phyloP scores from a whole-genome alignment of 352 stramenopile genomes.

The Peronospora belbahrii region DNA sequence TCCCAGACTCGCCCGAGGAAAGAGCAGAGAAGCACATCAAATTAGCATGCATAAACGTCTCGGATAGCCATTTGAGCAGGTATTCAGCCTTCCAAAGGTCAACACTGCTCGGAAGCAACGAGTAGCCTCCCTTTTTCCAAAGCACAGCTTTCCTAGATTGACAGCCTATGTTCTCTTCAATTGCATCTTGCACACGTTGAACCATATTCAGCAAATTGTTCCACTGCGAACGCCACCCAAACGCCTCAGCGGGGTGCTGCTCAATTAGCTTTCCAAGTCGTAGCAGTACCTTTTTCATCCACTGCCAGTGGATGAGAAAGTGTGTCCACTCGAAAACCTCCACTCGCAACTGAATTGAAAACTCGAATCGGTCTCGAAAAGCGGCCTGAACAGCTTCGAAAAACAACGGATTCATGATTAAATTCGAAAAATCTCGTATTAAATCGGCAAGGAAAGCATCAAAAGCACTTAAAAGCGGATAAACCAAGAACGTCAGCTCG shows the following conservation, averaged over 20 bases:
- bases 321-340: conserved; percentile 62
- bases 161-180: conserved; percentile 64
- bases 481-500: conserved; percentile 63
- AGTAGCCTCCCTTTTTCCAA: conserved; percentile 90
- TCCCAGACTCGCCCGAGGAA: conserved; percentile 6
- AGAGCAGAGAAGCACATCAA: conserved; percentile 24
- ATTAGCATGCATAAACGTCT: conserved; percentile 48
- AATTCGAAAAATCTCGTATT: conserved; percentile 3
- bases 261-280: conserved; percentile 25
- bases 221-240: conserved; percentile 29
- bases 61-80: conserved; percentile 55
- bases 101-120: conserved; percentile 49
- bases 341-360: conserved; percentile 65
- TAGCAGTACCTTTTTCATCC: conserved; percentile 55
- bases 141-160: conserved; percentile 70
- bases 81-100: conserved; percentile 68
- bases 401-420: conserved; percentile 4
- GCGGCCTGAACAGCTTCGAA: conserved; percentile 30
- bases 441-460: conserved; percentile 38
- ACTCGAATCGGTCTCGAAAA: conserved; percentile 62
- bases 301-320: conserved; percentile 81
- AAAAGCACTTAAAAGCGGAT: conserved; percentile 58
- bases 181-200: conserved; percentile 62
- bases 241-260: not conserved
- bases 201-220: conserved; percentile 55